Conservation (phyloP, 1,284 basidiomycete genomes). For the Trichosporon coremiiforme region DNA sequence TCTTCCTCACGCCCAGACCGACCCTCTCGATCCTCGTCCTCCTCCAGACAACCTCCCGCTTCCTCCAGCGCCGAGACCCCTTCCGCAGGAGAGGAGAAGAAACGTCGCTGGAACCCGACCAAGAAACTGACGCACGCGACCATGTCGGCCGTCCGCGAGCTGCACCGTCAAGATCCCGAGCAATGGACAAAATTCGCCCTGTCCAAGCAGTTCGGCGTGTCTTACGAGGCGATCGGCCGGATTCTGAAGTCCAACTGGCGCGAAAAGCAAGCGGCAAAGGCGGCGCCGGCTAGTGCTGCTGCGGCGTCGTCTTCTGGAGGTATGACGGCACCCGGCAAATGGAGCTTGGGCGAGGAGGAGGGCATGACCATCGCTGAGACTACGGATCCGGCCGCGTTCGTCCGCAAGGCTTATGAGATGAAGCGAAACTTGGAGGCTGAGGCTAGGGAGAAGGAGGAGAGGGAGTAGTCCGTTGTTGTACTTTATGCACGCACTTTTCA, state of each 20-base stretch:
- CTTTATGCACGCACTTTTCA: not conserved
- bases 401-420: constrained; percentile 36
- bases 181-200: constrained; percentile 71
- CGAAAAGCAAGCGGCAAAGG: constrained; percentile 62
- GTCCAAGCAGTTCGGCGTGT: constrained; percentile 76
- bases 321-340: constrained; percentile 65
- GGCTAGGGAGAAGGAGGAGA: not conserved
- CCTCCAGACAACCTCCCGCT: not conserved
- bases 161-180: constrained; percentile 70
- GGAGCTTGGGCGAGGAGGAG: constrained; percentile 50
- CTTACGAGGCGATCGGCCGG: constrained; percentile 79
- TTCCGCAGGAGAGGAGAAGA: too few species aligned
- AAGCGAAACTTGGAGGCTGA: constrained; percentile 1
- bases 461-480: not conserved
- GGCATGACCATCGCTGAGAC: constrained; percentile 26
- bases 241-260: constrained; percentile 60
- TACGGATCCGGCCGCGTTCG: constrained; percentile 39
- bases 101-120: constrained; percentile 71
- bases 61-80: too few species aligned
- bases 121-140: constrained; percentile 85
- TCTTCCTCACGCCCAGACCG: too few species aligned
- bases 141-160: constrained; percentile 77
- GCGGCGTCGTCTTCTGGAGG: constrained; percentile 45
- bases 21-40: too few species aligned
- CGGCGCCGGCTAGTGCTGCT: constrained; percentile 28